Percentiles rank a stretch among this genome's conserved stretches.
Conservation (phyloP, 495 filamentous ascomycete species). For the Collariella sp. region DNA sequence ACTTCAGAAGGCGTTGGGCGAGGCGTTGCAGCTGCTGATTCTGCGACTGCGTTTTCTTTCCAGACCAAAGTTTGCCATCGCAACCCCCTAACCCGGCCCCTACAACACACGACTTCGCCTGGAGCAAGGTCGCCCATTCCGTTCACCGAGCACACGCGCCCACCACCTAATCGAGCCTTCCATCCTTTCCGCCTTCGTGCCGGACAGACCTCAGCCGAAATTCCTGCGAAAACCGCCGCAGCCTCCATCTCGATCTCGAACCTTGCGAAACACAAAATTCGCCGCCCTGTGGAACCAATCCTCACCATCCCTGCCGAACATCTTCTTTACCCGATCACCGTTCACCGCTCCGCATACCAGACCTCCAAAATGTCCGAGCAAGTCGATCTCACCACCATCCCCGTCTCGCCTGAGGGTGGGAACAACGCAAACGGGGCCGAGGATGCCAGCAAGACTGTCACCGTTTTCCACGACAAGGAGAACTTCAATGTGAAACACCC, state of each 20-base stretch:
- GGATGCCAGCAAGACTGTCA: conserved; percentile 55
- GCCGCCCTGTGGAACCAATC: conserved; percentile 10
- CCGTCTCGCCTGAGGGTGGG: conserved; percentile 59
- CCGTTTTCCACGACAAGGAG: conserved; percentile 92
- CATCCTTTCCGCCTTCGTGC: neutral
- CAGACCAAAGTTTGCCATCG: conserved; percentile 11
- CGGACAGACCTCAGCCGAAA: neutral
- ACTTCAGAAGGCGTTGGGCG: neutral
- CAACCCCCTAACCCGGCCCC: neutral
- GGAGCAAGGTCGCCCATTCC: conserved; percentile 27
- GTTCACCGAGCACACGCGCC: conserved; percentile 11
- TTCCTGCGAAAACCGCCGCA: neutral
- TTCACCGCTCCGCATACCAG: neutral
- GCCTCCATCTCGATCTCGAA: neutral
- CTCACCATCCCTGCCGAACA: neutral
- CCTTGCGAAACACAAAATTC: conserved; percentile 4
- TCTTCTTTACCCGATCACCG: conserved; percentile 3
- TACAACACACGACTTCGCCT: conserved; percentile 19
- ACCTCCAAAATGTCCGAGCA: conserved; percentile 38
- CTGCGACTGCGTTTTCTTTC: conserved; percentile 6
- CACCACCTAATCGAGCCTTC: conserved; percentile 1
- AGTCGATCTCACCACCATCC: conserved; percentile 56
- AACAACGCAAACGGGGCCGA: conserved; percentile 31
- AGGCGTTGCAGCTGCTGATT: conserved; percentile 5
- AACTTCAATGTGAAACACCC: conserved; percentile 99